A percentile compares a stretch with the other conserved stretches of the same genome.
Conservation (phyloP, 441 rosid genomes). For the Corymbia citriodora region DNA sequence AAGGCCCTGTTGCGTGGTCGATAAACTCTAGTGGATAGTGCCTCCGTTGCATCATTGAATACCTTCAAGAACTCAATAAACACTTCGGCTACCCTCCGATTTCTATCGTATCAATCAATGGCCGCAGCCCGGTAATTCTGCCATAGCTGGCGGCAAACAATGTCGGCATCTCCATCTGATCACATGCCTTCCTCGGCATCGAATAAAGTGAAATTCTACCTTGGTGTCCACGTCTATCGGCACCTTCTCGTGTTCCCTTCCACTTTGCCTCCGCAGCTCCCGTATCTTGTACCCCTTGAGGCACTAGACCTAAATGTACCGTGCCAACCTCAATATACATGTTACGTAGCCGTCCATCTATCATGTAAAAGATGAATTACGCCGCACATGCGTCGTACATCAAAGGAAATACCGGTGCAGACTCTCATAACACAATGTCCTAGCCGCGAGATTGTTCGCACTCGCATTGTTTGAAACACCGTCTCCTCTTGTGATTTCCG, state of each 20-base stretch:
- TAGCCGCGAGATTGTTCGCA: fast-evolving
- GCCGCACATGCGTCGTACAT: not conserved
- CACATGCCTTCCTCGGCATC: not conserved
- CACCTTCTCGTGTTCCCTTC: not conserved
- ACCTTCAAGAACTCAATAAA: not conserved
- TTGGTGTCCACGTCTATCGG: not conserved
- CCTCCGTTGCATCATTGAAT: not conserved
- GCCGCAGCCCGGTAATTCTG: not conserved
- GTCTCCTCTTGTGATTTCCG: not conserved
- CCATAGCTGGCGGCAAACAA: not conserved
- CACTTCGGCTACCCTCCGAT: not conserved
- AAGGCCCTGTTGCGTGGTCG: not conserved
- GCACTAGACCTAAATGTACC: not conserved
- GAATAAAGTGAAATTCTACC: not conserved
- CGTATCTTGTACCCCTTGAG: not conserved
- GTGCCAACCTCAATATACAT: not conserved
- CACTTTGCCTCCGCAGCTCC: not conserved
- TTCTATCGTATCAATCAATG: not conserved
- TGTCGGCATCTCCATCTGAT: not conserved
- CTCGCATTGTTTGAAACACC: not conserved
- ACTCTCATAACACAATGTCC: not conserved
- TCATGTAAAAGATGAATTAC: not conserved
- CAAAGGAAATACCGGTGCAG: not conserved
- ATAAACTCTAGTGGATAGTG: not conserved
- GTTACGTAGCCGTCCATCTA: not conserved